Evolutionary conservation across 225 moss, liverwort and hornwort genomes (phyloP), one percentile per base, ranked within the genome.

Genomic region (Pseudoscleropodium purum): DNA sequence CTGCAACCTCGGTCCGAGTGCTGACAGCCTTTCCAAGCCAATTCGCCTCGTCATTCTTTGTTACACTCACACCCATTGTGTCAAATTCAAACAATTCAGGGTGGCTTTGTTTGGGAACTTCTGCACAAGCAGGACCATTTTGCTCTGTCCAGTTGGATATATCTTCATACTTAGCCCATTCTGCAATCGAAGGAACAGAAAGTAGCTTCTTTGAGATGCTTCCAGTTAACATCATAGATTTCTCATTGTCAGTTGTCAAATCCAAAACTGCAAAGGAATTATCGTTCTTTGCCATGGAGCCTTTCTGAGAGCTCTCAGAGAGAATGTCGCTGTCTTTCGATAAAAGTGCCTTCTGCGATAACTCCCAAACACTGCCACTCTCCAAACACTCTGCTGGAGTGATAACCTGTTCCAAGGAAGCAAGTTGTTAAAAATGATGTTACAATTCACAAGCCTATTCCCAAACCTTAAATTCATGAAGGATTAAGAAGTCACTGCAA

Each of bases 81-180:
- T 93, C 90, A 52, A 91, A 92, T 81, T 94, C 92, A 85, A 91
- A 93, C 41, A 91, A 57, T 30, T 90, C 93, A 70, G 41, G 84
- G 45, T 79, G 78, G 83, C 68, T 79, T 88, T 66, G 56, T n/a
- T 81, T 78, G 7, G 82, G 52, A 61, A 72, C 76, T 63, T 93
- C 88, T 17, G 78, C 69, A 86, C 85, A 65, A 56, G 57, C 81
- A 47, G 76, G 25, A 67, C 45, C 90, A 62, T 64, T 88, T 56
- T 70, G 59, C 88, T 92, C 88, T 82, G 74, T 75, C 92, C 85
- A 92, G 59, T 74, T 61, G 45, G 85, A 87, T 33, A 69, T 41
- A 47, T 86, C 62, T 80, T 83, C 92, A 81, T 88, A 43, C 70
- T 77, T 89, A 25, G 39, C 82, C 93, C 93, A 92, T 75, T 93